These are phyloP conservation scores for Madurella fahalii DNA, from an alignment of 2,329 filamentous ascomycete species.

Conservation along the genomic window DNA sequence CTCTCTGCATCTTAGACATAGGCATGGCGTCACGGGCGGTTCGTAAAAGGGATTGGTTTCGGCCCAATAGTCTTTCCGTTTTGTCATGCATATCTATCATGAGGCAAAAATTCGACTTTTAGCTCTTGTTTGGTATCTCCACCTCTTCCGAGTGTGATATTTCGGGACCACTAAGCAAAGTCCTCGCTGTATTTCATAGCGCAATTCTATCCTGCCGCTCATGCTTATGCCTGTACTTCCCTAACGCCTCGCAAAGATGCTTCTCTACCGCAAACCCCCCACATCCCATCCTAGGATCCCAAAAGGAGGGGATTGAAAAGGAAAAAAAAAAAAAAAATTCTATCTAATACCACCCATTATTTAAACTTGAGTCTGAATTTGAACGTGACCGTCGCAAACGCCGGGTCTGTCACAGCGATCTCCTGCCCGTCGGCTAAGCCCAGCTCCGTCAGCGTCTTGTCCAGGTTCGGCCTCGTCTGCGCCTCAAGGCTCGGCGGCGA, in stretches of 20 bases:
- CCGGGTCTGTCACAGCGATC: constrained; percentile 88
- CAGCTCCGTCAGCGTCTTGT: constrained; percentile 71
- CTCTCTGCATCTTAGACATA: constrained; percentile 15
- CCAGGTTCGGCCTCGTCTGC: constrained; percentile 77
- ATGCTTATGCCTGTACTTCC: neutral
- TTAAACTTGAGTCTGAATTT: constrained; percentile 52
- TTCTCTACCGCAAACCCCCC: neutral
- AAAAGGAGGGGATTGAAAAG: too few relatives aligned
- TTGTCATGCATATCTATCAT: neutral
- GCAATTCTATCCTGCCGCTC: constrained; percentile 1
- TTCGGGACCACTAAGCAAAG: neutral
- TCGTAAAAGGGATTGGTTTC: constrained; percentile 2
- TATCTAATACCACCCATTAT: constrained; percentile 7
- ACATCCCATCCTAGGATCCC: neutral
- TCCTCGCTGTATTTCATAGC: neutral
- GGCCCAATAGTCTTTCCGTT: constrained; percentile 1
- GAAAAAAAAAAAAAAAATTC: too few relatives aligned
- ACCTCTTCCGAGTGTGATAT: neutral
- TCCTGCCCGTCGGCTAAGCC: constrained; percentile 74
- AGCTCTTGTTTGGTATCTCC: neutral
- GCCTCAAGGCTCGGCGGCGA: constrained; percentile 76
- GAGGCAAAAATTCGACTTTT: neutral
- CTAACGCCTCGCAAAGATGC: constrained; percentile 17
- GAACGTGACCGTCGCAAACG: constrained; percentile 70
- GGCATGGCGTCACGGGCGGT: constrained; percentile 21